These are phyloP conservation scores for Hypseocharis bilobata DNA, from an alignment of 441 rosid species.

Conservation along the genomic window DNA sequence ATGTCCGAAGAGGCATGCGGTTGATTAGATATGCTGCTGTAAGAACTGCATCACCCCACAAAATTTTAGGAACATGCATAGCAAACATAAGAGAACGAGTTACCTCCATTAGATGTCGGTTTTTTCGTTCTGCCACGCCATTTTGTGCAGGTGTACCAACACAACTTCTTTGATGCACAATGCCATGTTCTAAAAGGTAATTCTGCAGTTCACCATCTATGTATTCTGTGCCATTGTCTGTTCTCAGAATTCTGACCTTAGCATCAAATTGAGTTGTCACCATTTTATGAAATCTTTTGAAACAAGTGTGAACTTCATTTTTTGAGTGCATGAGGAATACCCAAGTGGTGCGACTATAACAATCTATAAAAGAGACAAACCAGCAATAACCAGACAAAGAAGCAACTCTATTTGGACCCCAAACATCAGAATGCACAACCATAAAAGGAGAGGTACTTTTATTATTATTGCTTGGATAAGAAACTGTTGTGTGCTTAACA, in stretches of 20 bases:
- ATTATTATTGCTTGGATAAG: neutral
- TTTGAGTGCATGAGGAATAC: neutral
- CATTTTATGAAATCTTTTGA: neutral
- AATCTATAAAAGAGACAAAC: constrained; percentile 5
- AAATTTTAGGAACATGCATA: neutral
- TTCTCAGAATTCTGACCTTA: too few species aligned
- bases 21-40: neutral
- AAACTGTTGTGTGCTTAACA: neutral
- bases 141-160: neutral
- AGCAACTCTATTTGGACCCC: neutral
- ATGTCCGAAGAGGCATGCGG: neutral
- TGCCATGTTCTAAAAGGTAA: neutral
- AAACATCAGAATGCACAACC: neutral
- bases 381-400: neutral
- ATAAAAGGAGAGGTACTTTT: neutral
- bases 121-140: neutral
- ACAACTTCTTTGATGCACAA: neutral
- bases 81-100: neutral
- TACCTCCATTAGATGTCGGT: neutral
- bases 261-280: neutral
- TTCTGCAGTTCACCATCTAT: neutral
- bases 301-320: neutral
- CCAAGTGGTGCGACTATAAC: neutral
- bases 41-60: neutral
- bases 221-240: neutral